These are phyloP conservation scores for Parmelia sp. DNA, from an alignment of 495 filamentous ascomycete species.

Conservation along the genomic window DNA sequence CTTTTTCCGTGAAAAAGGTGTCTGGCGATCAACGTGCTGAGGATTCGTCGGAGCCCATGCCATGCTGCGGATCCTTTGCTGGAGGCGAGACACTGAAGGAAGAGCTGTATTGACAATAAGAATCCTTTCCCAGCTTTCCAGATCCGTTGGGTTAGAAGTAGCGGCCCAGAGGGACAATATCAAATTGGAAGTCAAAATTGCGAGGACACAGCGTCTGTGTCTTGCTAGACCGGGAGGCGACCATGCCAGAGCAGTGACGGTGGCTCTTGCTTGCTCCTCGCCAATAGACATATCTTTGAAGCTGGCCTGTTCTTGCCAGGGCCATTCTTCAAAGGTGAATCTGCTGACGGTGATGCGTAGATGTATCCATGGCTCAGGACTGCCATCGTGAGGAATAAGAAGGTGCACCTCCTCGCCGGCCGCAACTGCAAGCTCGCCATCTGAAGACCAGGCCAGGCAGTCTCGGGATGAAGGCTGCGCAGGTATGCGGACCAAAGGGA, in stretches of 20 bases:
- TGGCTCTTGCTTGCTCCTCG: conserved; percentile 54
- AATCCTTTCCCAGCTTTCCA: conserved; percentile 41
- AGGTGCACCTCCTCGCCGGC: conserved; percentile 40
- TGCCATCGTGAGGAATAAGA: conserved; percentile 15
- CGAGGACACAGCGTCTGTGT: conserved; percentile 52
- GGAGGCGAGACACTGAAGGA: conserved; percentile 1
- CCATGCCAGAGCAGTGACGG: conserved; percentile 51
- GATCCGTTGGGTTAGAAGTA: conserved; percentile 19
- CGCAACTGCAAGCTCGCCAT: conserved; percentile 56
- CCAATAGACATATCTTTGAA: conserved; percentile 52
- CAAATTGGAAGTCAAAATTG: conserved; percentile 54
- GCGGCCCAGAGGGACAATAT: conserved; percentile 44
- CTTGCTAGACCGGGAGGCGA: conserved; percentile 54
- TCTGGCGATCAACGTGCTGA: conserved; percentile 4
- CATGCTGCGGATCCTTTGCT: conserved; percentile 20
- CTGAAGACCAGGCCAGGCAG: conserved; percentile 55
- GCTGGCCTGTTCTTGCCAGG: conserved; percentile 38
- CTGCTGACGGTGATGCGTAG: conserved; percentile 42
- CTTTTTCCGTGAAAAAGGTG: conserved; percentile 6
- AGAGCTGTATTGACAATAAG: conserved; percentile 39
- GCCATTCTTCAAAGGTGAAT: conserved; percentile 51
- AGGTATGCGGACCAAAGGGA: conserved; percentile 31
- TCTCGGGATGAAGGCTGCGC: conserved; percentile 34
- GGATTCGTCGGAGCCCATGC: conserved; percentile 17
- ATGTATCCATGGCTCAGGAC: conserved; percentile 23